phyloP scores from a whole-genome alignment of 2,329 filamentous ascomycete species.

The Lizonia empirigonia region DNA sequence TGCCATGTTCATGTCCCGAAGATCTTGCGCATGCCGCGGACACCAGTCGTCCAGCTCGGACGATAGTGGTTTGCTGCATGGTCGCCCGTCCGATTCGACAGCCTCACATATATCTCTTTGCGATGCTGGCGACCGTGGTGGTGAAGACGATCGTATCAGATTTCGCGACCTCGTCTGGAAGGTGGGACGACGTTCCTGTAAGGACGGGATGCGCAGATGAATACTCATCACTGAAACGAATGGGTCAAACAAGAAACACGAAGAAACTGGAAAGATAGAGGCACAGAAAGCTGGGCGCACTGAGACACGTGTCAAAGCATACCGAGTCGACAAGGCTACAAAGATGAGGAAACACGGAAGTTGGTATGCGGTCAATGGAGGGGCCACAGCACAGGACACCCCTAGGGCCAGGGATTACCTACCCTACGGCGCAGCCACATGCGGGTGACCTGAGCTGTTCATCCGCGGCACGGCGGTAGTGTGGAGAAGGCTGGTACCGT shows the following conservation, averaged over 20 bases:
- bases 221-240: constrained; percentile 13
- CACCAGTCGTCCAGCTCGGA: constrained; percentile 22
- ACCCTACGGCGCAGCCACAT: constrained; percentile 1
- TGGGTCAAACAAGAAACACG: neutral
- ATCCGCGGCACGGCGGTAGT: neutral
- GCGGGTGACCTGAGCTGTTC: neutral
- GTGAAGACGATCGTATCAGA: constrained; percentile 15
- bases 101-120: constrained; percentile 26
- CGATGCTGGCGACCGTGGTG: constrained; percentile 26
- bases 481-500: neutral
- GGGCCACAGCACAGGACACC: neutral
- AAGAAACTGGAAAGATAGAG: neutral
- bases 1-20: constrained; percentile 20
- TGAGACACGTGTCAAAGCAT: constrained; percentile 3
- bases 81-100: constrained; percentile 28
- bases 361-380: constrained; percentile 3
- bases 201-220: constrained; percentile 11
- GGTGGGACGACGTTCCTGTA: constrained; percentile 12
- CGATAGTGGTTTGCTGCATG: constrained; percentile 21
- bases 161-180: constrained; percentile 18
- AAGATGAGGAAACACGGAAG: neutral
- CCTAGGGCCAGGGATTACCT: neutral
- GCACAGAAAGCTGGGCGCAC: too few species aligned
- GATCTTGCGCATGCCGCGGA: constrained; percentile 23
- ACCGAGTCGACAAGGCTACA: neutral